Conservation (phyloP, 257 asterid species). For the Agastache rugosa region DNA sequence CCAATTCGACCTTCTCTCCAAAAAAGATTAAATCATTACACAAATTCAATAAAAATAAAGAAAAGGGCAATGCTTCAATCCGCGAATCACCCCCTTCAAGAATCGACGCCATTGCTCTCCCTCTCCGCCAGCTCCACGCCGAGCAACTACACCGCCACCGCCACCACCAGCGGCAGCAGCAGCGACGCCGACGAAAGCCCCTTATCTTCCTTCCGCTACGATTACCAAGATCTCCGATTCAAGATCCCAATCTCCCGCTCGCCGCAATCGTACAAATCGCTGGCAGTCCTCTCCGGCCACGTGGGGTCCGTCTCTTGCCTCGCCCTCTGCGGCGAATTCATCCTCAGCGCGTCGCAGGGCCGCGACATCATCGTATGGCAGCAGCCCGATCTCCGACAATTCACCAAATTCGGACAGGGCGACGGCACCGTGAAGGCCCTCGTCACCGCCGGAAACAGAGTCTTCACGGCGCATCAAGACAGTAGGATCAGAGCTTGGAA, state of each 20-base stretch:
- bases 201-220: constrained; percentile 42
- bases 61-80: constrained; percentile 40
- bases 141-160: constrained; percentile 48
- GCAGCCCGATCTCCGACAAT: constrained; percentile 79
- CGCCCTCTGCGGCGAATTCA: constrained; percentile 82
- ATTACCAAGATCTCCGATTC: constrained; percentile 44
- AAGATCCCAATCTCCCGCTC: constrained; percentile 48
- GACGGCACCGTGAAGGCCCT: constrained; percentile 86
- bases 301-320: constrained; percentile 78
- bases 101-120: constrained; percentile 52
- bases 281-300: constrained; percentile 83
- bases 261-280: constrained; percentile 57
- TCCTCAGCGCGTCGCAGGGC: constrained; percentile 90
- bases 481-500: constrained; percentile 79
- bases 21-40: neutral
- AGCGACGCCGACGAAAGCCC: constrained; percentile 70
- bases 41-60: neutral
- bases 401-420: constrained; percentile 84
- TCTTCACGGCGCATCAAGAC: constrained; percentile 90
- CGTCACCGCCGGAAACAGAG: constrained; percentile 64
- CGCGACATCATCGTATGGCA: constrained; percentile 94
- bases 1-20: neutral
- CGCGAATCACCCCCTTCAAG: constrained; percentile 28
- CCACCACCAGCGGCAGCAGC: constrained; percentile 38
- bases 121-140: constrained; percentile 45